Conservation (phyloP, 139 green algal genomes). For the Chloropicon primus region DNA sequence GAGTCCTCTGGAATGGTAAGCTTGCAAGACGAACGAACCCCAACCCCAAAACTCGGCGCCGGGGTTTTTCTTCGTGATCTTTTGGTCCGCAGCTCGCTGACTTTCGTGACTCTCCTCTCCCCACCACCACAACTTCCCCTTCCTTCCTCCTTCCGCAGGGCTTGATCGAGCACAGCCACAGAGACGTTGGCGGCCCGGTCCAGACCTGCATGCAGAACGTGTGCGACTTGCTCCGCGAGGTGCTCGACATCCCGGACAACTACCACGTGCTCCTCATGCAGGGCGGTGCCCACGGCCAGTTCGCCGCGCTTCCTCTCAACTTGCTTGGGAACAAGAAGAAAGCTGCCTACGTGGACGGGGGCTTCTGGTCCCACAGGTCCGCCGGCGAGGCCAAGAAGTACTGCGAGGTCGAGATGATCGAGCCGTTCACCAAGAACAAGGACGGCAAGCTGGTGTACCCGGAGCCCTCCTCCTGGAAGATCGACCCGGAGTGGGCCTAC, state of each 20-base stretch:
- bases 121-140: neutral
- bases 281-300: constrained; percentile 21
- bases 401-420: neutral
- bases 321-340: neutral
- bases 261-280: constrained; percentile 14
- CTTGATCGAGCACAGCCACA: constrained; percentile 11
- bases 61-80: too few species aligned
- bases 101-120: neutral
- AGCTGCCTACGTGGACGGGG: constrained; percentile 5
- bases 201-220: constrained; percentile 5
- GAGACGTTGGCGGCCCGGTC: constrained; percentile 7
- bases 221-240: constrained; percentile 3
- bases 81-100: too few species aligned
- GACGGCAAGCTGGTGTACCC: constrained; percentile 4
- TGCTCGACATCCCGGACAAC: constrained; percentile 1
- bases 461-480: neutral
- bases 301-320: constrained; percentile 18
- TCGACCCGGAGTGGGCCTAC: neutral
- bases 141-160: neutral
- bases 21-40: too few species aligned
- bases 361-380: constrained; percentile 8
- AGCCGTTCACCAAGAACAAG: neutral
- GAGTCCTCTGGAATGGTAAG: neutral
- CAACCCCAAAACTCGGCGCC: too few species aligned
- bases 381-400: constrained; percentile 11